A percentile compares a stretch with the other conserved stretches of the same genome.
Conservation (phyloP, 495 filamentous ascomycete species). For the Penicillium samsonianum region DNA sequence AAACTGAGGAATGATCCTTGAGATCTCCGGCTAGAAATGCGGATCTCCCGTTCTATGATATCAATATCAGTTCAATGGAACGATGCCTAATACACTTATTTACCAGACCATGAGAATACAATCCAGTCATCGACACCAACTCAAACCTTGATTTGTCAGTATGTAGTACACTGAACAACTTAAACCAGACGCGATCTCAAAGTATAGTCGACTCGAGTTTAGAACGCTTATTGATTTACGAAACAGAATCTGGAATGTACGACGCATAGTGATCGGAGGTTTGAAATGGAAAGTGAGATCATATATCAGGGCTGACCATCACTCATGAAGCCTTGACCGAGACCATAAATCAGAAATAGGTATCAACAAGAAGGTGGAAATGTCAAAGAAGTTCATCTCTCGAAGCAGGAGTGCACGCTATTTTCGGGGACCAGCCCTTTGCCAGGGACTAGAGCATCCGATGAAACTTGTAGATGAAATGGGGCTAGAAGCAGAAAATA, state of each 20-base stretch:
- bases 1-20: background rate
- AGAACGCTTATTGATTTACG: background rate
- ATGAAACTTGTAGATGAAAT: constrained; percentile 2
- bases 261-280: background rate
- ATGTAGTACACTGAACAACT: background rate
- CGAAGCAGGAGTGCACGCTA: background rate
- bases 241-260: background rate
- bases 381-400: background rate
- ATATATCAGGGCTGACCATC: background rate
- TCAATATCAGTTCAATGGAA: background rate
- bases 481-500: background rate
- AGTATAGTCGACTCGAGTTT: background rate
- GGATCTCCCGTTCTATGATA: background rate
- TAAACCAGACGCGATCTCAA: background rate
- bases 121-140: background rate
- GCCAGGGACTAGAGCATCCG: background rate
- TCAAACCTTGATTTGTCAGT: background rate
- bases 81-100: background rate
- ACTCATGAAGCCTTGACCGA: constrained; percentile 6
- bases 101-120: background rate
- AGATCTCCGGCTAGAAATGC: background rate
- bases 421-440: background rate
- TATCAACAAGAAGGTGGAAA: background rate
- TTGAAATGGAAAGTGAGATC: constrained; percentile 1
- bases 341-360: background rate